Evolutionary conservation across 1,284 basidiomycete genomes (phyloP).

Genomic region (Puccinia hordei): DNA sequence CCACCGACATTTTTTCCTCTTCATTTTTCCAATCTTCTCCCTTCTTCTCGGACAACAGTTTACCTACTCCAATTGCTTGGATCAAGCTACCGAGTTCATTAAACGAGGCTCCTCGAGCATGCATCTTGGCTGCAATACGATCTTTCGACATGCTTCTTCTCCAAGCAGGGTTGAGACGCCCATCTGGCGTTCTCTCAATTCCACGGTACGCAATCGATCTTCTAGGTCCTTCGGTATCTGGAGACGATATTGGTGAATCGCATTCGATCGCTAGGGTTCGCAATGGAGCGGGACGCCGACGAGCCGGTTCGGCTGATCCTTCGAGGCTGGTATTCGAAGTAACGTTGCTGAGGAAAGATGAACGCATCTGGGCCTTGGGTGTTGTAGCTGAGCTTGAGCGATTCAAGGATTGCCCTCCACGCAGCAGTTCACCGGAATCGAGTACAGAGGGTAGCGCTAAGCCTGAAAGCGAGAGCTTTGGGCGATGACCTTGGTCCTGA

Average conservation of each 20-base stretch:
- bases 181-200: conserved; percentile 21
- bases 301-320: conserved; percentile 23
- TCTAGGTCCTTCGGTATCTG: conserved; percentile 27
- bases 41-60: conserved; percentile 23
- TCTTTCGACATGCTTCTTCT: conserved; percentile 42
- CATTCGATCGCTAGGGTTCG: conserved; percentile 18
- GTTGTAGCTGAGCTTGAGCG: conserved; percentile 31
- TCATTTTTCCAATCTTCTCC: conserved; percentile 31
- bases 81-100: conserved; percentile 39
- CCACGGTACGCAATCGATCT: conserved; percentile 4
- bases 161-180: conserved; percentile 15
- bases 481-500: conserved; percentile 5
- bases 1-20: conserved; percentile 29
- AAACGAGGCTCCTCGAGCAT: conserved; percentile 30
- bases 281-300: conserved; percentile 30
- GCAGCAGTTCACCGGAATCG: conserved; percentile 25
- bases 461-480: conserved; percentile 24
- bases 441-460: conserved; percentile 13
- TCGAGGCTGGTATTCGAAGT: conserved; percentile 18
- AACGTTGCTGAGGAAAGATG: conserved; percentile 14
- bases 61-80: conserved; percentile 29
- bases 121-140: conserved; percentile 42
- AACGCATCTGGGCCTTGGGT: conserved; percentile 34
- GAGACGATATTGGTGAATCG: conserved; percentile 38
- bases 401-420: conserved; percentile 29